Conservation (phyloP, 768 basidiomycete genomes). For the Calocybe gangraenosa region DNA sequence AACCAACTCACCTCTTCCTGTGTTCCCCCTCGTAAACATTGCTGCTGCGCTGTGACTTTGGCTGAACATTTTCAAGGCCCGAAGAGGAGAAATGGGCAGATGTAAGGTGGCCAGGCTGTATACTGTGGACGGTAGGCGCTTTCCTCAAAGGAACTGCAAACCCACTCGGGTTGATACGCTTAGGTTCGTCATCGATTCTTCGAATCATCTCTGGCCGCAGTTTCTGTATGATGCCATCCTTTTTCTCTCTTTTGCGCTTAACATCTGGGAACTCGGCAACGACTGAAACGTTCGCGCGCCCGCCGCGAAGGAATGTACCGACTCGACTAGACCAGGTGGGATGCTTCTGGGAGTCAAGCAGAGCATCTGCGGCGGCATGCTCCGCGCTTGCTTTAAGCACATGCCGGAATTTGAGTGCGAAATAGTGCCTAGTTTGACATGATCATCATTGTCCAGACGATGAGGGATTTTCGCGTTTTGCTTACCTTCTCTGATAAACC, state of each 20-base stretch:
- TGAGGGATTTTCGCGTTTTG: constrained; percentile 10
- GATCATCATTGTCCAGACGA: constrained; percentile 3
- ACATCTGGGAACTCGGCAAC: constrained; percentile 20
- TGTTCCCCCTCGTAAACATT: constrained; percentile 4
- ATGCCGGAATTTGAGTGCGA: constrained; percentile 59
- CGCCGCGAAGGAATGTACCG: constrained; percentile 27
- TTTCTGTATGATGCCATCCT: constrained; percentile 27
- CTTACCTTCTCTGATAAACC: constrained; percentile 71
- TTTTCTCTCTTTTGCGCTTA: constrained; percentile 11
- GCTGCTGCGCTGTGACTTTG: constrained; percentile 1
- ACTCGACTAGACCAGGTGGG: constrained; percentile 23
- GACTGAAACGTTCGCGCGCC: constrained; percentile 19
- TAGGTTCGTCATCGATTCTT: constrained; percentile 64
- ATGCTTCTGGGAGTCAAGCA: constrained; percentile 1
- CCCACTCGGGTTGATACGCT: constrained; percentile 71
- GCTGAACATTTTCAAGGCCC: background rate
- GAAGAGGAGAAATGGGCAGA: constrained; percentile 16
- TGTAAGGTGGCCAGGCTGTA: constrained; percentile 15
- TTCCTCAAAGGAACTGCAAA: constrained; percentile 31
- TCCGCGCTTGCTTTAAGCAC: constrained; percentile 11
- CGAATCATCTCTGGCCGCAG: constrained; percentile 75
- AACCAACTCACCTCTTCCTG: constrained; percentile 2
- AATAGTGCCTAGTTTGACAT: constrained; percentile 49
- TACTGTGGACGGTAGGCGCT: constrained; percentile 14
- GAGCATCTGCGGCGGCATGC: constrained; percentile 5